These are phyloP conservation scores for Vitis rupestris DNA, from an alignment of 164 flowering plant genomes.

Conservation along the genomic window DNA sequence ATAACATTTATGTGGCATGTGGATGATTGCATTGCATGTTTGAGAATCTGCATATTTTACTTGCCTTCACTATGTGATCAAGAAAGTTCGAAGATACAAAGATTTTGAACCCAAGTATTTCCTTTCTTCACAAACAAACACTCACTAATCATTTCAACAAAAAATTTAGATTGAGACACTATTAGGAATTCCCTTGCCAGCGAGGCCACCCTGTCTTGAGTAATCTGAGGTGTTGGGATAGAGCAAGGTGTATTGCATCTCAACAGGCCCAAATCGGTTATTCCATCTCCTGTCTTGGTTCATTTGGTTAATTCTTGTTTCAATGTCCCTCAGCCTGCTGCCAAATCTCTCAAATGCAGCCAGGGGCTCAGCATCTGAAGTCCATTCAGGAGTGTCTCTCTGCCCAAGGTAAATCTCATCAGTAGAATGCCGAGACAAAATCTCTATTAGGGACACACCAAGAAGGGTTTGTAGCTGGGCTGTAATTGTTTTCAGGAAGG, in stretches of 20 bases:
- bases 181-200: constrained; percentile 80
- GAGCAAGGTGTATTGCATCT: constrained; percentile 72
- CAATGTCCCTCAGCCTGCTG: constrained; percentile 44
- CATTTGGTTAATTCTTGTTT: constrained; percentile 47
- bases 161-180: constrained; percentile 59
- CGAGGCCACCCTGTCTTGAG: constrained; percentile 55
- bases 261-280: constrained; percentile 73
- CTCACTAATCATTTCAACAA: not conserved
- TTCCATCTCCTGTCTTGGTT: constrained; percentile 47
- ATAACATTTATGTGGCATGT: no score
- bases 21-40: no score
- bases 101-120: no score
- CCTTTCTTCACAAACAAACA: no score
- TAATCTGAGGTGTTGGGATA: constrained; percentile 73
- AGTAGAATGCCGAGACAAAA: constrained; percentile 69
- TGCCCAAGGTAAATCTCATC: constrained; percentile 85
- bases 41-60: no score
- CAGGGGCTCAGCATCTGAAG: constrained; percentile 45
- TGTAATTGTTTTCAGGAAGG: constrained; percentile 68
- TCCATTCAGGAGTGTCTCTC: constrained; percentile 63
- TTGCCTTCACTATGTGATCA: no score
- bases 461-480: constrained; percentile 72
- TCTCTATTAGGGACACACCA: constrained; percentile 73
- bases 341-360: constrained; percentile 63
- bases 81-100: no score